Conservation (phyloP, 148 eudicot genomes). For the Nyssa sinensis region DNA sequence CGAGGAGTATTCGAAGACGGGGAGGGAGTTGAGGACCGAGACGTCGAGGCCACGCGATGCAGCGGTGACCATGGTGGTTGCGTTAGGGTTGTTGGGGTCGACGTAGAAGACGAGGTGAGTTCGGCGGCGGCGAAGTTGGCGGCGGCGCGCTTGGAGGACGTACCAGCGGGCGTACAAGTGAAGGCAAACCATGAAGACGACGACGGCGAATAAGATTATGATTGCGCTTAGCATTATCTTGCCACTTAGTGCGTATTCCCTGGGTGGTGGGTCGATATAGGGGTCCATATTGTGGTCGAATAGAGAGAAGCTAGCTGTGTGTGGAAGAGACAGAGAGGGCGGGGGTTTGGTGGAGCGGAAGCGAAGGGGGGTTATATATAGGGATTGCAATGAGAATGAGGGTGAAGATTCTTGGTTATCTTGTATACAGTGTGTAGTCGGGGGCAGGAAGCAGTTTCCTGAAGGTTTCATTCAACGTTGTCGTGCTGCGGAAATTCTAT, state of each 20-base stretch:
- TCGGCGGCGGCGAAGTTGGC: constrained; percentile 38
- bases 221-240: constrained; percentile 83
- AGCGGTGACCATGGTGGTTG: not conserved
- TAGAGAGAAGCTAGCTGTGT: not conserved
- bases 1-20: constrained; percentile 35
- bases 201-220: constrained; percentile 57
- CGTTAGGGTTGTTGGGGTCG: constrained; percentile 32
- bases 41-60: constrained; percentile 56
- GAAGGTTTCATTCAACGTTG: constrained; percentile 33
- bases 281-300: not conserved
- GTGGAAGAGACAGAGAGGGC: not conserved
- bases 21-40: constrained; percentile 52
- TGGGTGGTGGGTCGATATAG: not conserved
- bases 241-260: constrained; percentile 61
- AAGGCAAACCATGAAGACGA: constrained; percentile 58
- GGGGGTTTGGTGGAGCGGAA: not conserved
- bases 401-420: not conserved
- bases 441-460: constrained; percentile 21
- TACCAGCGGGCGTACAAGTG: constrained; percentile 89
- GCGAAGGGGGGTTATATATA: not conserved
- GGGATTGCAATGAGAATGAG: not conserved
- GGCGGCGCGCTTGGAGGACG: constrained; percentile 52
- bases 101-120: constrained; percentile 61
- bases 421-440: not conserved
- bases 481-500: too few relatives aligned